Evolutionary conservation across 306 rosid genomes (phyloP).

Genomic region (Gynostemma pentaphyllum): DNA sequence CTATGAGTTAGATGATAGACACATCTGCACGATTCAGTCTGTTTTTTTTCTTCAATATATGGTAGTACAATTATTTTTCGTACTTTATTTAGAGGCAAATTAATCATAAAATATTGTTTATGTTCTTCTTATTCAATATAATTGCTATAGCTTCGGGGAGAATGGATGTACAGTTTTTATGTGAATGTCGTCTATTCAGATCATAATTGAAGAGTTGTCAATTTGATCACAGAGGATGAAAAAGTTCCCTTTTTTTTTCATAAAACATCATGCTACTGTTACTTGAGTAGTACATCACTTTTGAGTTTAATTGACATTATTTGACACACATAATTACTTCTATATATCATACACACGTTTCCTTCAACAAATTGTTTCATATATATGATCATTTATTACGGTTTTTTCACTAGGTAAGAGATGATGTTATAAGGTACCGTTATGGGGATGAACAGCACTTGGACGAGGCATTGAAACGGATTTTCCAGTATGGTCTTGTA

Average conservation of each 20-base stretch:
- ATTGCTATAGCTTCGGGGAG: background rate
- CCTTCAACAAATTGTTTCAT: background rate
- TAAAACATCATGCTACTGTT: background rate
- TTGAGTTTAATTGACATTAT: background rate
- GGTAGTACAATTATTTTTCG: no score
- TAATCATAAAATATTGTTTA: no score
- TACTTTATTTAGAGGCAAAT: no score
- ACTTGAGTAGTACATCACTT: background rate
- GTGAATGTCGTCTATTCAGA: background rate
- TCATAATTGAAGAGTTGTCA: background rate
- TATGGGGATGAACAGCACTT: constrained; percentile 97
- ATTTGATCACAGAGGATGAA: background rate
- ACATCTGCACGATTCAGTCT: no score
- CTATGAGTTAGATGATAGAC: no score
- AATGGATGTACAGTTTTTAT: background rate
- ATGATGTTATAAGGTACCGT: constrained; percentile 77
- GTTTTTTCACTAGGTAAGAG: constrained; percentile 52
- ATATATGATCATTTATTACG: background rate
- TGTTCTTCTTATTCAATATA: no score
- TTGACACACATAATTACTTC: background rate
- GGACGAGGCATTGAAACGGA: constrained; percentile 89
- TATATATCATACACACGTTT: background rate
- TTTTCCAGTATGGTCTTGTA: constrained; percentile 91
- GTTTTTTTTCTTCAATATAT: no score
- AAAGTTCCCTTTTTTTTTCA: background rate